phyloP scores from a whole-genome alignment of 2,329 filamentous ascomycete species.

The Cryphonectria naterciae region DNA sequence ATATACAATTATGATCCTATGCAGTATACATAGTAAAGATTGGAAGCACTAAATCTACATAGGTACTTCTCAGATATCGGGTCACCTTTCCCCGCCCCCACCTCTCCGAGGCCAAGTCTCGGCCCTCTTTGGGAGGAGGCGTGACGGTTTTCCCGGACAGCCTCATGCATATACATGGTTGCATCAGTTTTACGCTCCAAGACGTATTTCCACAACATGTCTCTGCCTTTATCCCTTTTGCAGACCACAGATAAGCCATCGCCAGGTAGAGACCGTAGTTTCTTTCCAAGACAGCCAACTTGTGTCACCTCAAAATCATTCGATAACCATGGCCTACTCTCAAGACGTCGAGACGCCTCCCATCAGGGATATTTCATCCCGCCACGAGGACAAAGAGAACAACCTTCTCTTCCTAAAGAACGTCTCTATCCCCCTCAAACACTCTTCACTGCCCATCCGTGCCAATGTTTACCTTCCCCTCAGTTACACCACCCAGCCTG shows the following conservation, averaged over 20 bases:
- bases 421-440: constrained; percentile 35
- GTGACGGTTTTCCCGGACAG: constrained; percentile 14
- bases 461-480: constrained; percentile 38
- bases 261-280: background rate
- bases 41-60: background rate
- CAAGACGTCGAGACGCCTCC: constrained; percentile 23
- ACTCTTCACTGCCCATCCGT: constrained; percentile 35
- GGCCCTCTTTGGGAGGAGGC: background rate
- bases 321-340: constrained; percentile 8
- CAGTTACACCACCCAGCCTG: constrained; percentile 18
- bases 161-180: constrained; percentile 3
- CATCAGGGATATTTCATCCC: constrained; percentile 31
- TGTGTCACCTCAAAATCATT: background rate
- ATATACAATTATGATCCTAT: background rate
- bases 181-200: background rate
- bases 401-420: constrained; percentile 35
- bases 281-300: background rate
- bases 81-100: constrained; percentile 31
- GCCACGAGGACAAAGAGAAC: constrained; percentile 29
- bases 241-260: background rate
- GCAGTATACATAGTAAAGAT: no score
- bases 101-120: constrained; percentile 21
- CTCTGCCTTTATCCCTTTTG: background rate
- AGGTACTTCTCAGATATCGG: constrained; percentile 2
- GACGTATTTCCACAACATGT: background rate